These are phyloP conservation scores for Geotrichum candidum DNA, from an alignment of 1,139 yeast species.

Conservation along the genomic window DNA sequence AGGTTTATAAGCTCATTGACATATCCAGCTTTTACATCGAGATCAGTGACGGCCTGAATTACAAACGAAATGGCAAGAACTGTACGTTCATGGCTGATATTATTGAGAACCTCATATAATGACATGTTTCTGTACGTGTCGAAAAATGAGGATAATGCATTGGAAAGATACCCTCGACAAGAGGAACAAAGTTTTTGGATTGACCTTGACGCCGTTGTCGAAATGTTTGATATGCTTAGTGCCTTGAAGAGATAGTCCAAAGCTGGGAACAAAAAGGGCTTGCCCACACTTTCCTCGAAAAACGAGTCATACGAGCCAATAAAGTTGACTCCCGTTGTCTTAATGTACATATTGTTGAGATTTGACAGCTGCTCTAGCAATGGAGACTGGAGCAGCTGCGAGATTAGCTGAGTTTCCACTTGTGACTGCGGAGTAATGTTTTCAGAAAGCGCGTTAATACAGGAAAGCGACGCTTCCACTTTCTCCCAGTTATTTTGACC, in stretches of 20 bases:
- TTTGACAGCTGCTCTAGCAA: constrained; percentile 31
- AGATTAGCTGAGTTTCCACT: constrained; percentile 5
- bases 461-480: constrained; percentile 64
- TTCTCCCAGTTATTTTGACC: constrained; percentile 37
- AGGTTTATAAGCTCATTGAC: constrained; percentile 25
- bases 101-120: constrained; percentile 17
- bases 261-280: constrained; percentile 27
- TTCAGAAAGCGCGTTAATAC: constrained; percentile 49
- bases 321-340: constrained; percentile 34
- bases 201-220: constrained; percentile 36
- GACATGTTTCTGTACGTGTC: constrained; percentile 29
- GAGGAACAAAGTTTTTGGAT: constrained; percentile 36
- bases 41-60: constrained; percentile 29
- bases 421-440: constrained; percentile 19
- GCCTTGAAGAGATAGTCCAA: constrained; percentile 35
- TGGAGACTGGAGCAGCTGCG: constrained; percentile 22
- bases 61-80: constrained; percentile 36
- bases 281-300: constrained; percentile 31
- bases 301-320: constrained; percentile 35
- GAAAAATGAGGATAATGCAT: constrained; percentile 31
- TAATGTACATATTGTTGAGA: constrained; percentile 27
- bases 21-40: constrained; percentile 24
- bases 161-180: constrained; percentile 29
- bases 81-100: constrained; percentile 33
- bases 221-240: constrained; percentile 26